Evolutionary conservation across 495 filamentous ascomycete genomes (phyloP), one percentile per base, ranked within the genome.

Genomic region (Aspergillus homomorphus): DNA sequence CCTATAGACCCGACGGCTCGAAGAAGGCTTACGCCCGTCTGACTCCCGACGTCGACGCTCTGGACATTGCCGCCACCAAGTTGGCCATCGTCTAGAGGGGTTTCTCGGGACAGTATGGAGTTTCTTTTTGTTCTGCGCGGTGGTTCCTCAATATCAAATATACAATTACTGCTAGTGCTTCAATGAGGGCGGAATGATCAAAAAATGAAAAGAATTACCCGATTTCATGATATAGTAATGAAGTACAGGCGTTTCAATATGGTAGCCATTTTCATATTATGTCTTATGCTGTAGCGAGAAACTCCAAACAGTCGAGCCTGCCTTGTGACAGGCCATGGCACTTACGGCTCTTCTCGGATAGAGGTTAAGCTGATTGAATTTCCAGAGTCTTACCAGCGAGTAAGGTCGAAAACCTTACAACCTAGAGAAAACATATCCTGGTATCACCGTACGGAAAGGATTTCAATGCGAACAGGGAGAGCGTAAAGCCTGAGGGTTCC

Each of bases 11-110:
- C 64, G 92, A 97, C 75, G 94, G 93, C 72, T 84, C 86, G 68
- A 99, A 99, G 89, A 99, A 99, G 87, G 94, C 95, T 56, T 99
- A 90, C 70, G 91, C 89, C 68, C 89, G 92, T 72, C 82, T 99
- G 59, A 98, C 94, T 58, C 79, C 91, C 46, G 94, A 99, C 75
- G 91, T 96, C 63, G 94, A 99, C 79, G 94, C 94, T 74, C 88
- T 99, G 58, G 94, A 99, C 80, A 96, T 99, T 81, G 94, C 94
- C 65, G 94, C 95, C 63, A 97, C 95, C 72, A 99, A 98, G 86
- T 85, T 99, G 58, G 86, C 89, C 58, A 96, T 99, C 75, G 94
- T 99, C 69, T 98, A 95, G 84, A 67, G 58, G 55, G 54, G 26
- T 58, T 71, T 73, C 71, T 71, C 71, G 69, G 76, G 72, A 72